Evolutionary conservation across 2,329 filamentous ascomycete genomes (phyloP), one percentile per base, ranked within the genome.

Genomic region (Tolypocladium endophyticum): DNA sequence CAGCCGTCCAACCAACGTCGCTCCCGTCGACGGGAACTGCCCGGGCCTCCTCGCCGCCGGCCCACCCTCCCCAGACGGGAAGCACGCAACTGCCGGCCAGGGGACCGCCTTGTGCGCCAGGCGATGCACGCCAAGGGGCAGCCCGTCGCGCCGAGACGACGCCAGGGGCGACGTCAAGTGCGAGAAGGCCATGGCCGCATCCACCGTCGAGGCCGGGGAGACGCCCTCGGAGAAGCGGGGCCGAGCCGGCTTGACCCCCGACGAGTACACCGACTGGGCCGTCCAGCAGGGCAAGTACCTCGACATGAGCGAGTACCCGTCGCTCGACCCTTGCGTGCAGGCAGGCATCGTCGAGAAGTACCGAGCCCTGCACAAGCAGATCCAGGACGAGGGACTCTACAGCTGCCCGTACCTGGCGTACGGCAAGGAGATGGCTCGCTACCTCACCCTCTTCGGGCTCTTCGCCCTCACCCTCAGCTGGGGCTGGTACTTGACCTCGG

Each of bases 361-460:
- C 71, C 87, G 91, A 20, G 77, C 82, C 12, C 78, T 97, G 35
- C 80, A 92, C 67, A 75, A 88, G 65, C 83, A 84, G 28, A 85
- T 99, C 63, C 79, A 82, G 66, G 85, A 81, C 16, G 88, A 88
- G 68, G 88, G 89, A 0, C 80, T 97, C 1, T 97, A 91, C 72
- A 70, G 91, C 56, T 97, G 92, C 80, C 88, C 90, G 67, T 96
- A 95, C 73, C 80, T 76, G 38, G 85, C 88, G 3, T 97, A 97
- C 68, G 84, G 82, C 33, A 80, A 89, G 58, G 94, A 99, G 72
- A 76, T 79, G 59, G 74, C 78, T 60, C 87, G 93, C 30, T 97
- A 96, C 70, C 74, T 79, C 1, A 58, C 64, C 7, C 81, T 96
- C 35, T 86, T 89, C 58, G 69, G 73, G 16, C 73, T 86, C 56